Evolutionary conservation across 2,329 filamentous ascomycete genomes (phyloP).

Genomic region (Mycosphaerella arachidis): DNA sequence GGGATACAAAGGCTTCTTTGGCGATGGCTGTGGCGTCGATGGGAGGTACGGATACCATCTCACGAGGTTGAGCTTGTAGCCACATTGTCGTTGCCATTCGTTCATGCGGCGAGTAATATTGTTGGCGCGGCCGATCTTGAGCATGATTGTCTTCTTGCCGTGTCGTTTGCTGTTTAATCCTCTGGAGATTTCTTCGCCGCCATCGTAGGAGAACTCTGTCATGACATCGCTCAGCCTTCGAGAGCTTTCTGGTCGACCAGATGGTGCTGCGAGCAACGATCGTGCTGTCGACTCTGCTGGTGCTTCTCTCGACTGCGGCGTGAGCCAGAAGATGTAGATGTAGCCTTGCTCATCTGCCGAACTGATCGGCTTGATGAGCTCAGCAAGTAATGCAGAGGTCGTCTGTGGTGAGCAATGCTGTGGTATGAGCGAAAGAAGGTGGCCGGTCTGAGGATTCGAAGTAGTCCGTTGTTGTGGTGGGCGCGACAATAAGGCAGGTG

Average conservation of each 20-base stretch:
- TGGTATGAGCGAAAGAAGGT: slow-evolving; percentile 65
- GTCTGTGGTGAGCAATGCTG: slow-evolving; percentile 61
- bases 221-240: slow-evolving; percentile 33
- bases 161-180: background rate
- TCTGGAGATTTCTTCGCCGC: background rate
- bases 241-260: slow-evolving; percentile 7
- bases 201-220: slow-evolving; percentile 31
- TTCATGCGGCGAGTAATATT: slow-evolving; percentile 90
- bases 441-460: slow-evolving; percentile 28
- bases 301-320: slow-evolving; percentile 55
- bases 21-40: slow-evolving; percentile 23
- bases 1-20: slow-evolving; percentile 25
- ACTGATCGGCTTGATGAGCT: slow-evolving; percentile 72
- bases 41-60: slow-evolving; percentile 81
- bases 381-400: slow-evolving; percentile 65
- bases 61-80: slow-evolving; percentile 79
- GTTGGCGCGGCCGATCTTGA: slow-evolving; percentile 63
- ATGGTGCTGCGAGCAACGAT: slow-evolving; percentile 29
- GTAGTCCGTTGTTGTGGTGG: slow-evolving; percentile 10
- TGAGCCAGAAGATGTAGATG: slow-evolving; percentile 99
- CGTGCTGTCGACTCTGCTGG: slow-evolving; percentile 43
- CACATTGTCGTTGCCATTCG: slow-evolving; percentile 91
- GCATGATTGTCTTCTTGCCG: slow-evolving; percentile 55
- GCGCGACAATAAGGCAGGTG: slow-evolving; percentile 6
- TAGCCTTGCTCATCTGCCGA: slow-evolving; percentile 76